phyloP scores from a whole-genome alignment of 805 yeast species.

The Kurtzmaniella fragi region DNA sequence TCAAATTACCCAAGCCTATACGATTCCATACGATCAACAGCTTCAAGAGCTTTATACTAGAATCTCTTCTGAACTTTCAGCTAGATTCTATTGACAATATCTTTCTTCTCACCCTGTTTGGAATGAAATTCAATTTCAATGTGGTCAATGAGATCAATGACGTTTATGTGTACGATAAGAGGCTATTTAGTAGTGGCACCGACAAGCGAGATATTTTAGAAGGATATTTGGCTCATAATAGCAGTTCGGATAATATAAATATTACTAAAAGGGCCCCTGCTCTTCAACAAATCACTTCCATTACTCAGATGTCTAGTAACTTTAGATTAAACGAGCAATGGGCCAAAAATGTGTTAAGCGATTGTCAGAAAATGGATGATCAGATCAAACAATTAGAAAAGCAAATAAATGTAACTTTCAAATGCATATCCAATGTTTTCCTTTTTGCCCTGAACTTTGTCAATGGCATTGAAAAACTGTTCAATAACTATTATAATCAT shows the following conservation, averaged over 20 bases:
- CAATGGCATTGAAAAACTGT: slow-evolving; percentile 44
- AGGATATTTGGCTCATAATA: slow-evolving; percentile 8
- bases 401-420: slow-evolving; percentile 39
- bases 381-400: slow-evolving; percentile 19
- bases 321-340: slow-evolving; percentile 48
- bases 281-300: not conserved
- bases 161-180: slow-evolving; percentile 59
- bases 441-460: slow-evolving; percentile 48
- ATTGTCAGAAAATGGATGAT: slow-evolving; percentile 29
- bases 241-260: not conserved
- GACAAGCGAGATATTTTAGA: slow-evolving; percentile 3
- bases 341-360: slow-evolving; percentile 44
- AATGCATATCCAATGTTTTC: slow-evolving; percentile 41
- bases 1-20: slow-evolving; percentile 36
- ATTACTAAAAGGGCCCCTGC: too few species aligned
- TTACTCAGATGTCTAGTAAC: slow-evolving; percentile 23
- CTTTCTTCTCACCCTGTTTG: slow-evolving; percentile 62
- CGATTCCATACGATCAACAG: slow-evolving; percentile 29
- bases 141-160: slow-evolving; percentile 49
- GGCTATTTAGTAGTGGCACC: slow-evolving; percentile 39
- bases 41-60: slow-evolving; percentile 26
- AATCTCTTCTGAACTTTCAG: slow-evolving; percentile 17
- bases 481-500: slow-evolving; percentile 32
- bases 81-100: slow-evolving; percentile 23
- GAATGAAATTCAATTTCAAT: slow-evolving; percentile 53